phyloP scores from a whole-genome alignment of 1,284 basidiomycete species.

The Malassezia sympodialis region DNA sequence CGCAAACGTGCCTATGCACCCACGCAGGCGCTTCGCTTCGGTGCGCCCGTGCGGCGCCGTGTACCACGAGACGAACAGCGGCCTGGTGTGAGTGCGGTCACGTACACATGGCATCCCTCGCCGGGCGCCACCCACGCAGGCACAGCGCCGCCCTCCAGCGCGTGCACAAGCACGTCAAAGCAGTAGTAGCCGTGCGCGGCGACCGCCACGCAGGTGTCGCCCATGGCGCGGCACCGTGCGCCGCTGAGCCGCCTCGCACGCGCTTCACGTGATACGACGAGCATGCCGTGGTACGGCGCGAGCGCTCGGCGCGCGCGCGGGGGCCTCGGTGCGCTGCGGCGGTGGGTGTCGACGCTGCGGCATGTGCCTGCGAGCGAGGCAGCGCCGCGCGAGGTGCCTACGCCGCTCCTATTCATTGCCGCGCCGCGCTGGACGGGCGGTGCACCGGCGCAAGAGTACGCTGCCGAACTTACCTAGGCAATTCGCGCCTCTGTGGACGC shows the following conservation, averaged over 20 bases:
- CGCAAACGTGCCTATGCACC: constrained; percentile 91
- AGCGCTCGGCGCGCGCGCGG: constrained; percentile 9
- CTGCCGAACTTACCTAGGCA: constrained; percentile 10
- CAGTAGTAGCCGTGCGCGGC: constrained; percentile 52
- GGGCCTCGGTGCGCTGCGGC: background rate
- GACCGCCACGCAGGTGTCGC: constrained; percentile 13
- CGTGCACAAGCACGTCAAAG: constrained; percentile 51
- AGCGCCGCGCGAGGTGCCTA: constrained; percentile 31
- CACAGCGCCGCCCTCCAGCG: constrained; percentile 29
- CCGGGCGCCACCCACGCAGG: constrained; percentile 8
- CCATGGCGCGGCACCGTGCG: background rate
- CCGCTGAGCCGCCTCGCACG: background rate
- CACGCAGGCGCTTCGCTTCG: constrained; percentile 57
- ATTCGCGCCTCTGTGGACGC: constrained; percentile 14
- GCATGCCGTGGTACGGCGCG: background rate
- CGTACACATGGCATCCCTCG: background rate
- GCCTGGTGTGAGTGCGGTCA: constrained; percentile 50
- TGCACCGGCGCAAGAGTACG: constrained; percentile 16
- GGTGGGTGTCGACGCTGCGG: constrained; percentile 14
- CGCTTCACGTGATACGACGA: background rate
- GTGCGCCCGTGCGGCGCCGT: constrained; percentile 49
- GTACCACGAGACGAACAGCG: constrained; percentile 96
- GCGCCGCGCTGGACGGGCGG: constrained; percentile 28
- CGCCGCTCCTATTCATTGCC: constrained; percentile 36
- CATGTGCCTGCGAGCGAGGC: background rate